Evolutionary conservation across 2,329 filamentous ascomycete genomes (phyloP), one percentile per base, ranked within the genome.

Genomic region (Penicillium vulpinum): DNA sequence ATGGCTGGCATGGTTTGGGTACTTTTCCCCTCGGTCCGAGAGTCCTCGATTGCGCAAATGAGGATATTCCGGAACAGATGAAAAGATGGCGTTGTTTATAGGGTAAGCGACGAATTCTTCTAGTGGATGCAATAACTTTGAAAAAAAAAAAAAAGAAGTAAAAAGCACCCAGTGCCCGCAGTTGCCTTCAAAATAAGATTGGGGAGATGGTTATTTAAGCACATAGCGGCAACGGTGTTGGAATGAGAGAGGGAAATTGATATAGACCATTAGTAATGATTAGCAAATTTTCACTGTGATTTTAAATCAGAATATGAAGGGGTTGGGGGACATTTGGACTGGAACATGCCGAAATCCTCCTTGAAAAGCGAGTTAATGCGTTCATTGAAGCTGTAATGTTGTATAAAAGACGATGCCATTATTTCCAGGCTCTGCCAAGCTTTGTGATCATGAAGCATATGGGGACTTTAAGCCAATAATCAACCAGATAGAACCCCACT

Each of bases 381-480:
- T 26, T 39, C 35, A 21, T 33, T 24, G 33, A 38, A 51, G 52
- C 39, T 51, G 56, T 48, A 51, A 38, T 51, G 39, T 55, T 39
- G 56, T 55, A 55, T 58, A 55, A 55, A 56, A 48, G 41, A 58
- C 35, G 56, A 56, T 52, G 52, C 46, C 56, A 35, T 38, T 47
- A 50, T 46, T 47, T 29, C 51, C 47, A 58, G 52, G 56, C 56
- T 51, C n/a, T 51, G 52, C 52, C 56, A 56, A 58, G 52, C 52
- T 56, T 56, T 52, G 31, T 18, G 18, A 29, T 28, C 44, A 43
- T 44, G 41, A 31, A 50, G 35, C 7, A 22, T 38, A 28, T 22
- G 2, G 7, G 7, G 5, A 7, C 7, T 3, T 9, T 16, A 0
- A 9, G 1, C 46, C 33, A 49, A 49, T 38, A 10, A 28, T 0